Percentiles rank a stretch among this genome's conserved stretches.
phyloP scores from a whole-genome alignment of 345 rosid genomes.

The sweet orange (Citrus sinensis) region DNA sequence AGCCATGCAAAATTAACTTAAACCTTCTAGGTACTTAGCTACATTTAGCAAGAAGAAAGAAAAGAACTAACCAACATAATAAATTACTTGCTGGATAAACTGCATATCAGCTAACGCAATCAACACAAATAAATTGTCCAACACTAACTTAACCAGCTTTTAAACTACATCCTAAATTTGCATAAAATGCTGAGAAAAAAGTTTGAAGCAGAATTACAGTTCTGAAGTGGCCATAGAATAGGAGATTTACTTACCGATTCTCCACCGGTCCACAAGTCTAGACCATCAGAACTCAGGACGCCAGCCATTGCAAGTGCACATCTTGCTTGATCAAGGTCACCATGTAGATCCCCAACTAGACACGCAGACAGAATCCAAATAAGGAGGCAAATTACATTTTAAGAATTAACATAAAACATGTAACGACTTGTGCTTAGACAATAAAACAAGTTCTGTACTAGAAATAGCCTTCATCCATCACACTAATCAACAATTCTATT shows the following conservation, averaged over 20 bases:
- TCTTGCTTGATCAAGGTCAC: slow-evolving; percentile 80
- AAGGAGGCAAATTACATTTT: not conserved
- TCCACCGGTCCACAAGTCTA: slow-evolving; percentile 75
- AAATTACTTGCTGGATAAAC: not conserved
- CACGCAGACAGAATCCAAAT: not conserved
- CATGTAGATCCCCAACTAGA: slow-evolving; percentile 87
- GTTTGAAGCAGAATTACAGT: not conserved
- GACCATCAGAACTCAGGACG: slow-evolving; percentile 69
- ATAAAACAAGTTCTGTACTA: not conserved
- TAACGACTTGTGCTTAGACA: not conserved
- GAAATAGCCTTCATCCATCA: not conserved
- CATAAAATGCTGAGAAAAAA: not conserved
- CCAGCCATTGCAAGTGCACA: slow-evolving; percentile 79
- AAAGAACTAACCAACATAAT: not conserved
- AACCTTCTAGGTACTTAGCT: not conserved
- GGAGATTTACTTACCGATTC: slow-evolving; percentile 44
- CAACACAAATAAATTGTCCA: not conserved
- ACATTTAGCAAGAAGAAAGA: not conserved
- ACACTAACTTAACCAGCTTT: not conserved
- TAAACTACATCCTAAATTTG: not conserved
- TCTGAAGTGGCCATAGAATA: not conserved
- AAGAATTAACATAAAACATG: not conserved
- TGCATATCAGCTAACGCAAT: not conserved
- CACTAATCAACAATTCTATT: not conserved
- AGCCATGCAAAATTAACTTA: not conserved